Evolutionary conservation across 2,329 filamentous ascomycete genomes (phyloP).

Genomic region (Calonectria pteridis): DNA sequence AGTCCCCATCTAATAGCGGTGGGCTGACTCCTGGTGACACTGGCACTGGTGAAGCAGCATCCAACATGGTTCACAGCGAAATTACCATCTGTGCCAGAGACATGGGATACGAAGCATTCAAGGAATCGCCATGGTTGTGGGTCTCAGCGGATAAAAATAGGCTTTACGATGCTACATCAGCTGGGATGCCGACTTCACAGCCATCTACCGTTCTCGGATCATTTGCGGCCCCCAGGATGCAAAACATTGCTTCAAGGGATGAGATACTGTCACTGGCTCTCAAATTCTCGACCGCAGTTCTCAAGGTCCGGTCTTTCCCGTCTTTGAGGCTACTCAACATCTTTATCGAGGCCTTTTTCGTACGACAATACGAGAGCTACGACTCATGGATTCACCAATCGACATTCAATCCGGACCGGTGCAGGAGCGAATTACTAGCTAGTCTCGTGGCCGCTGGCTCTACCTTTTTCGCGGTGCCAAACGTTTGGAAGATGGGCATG

Average conservation of each 20-base stretch:
- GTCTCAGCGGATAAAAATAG: background rate
- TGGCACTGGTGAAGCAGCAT: too few relatives aligned
- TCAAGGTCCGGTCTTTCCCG: background rate
- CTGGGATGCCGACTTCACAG: background rate
- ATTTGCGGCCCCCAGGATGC: background rate
- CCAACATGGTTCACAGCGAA: too few relatives aligned
- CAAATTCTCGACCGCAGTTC: background rate
- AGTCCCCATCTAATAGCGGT: background rate
- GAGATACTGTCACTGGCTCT: background rate
- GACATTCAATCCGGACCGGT: background rate
- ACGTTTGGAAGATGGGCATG: constrained; percentile 1
- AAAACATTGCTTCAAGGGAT: background rate
- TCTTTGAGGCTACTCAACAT: background rate
- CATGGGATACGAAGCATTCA: background rate
- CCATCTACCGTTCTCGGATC: too few relatives aligned
- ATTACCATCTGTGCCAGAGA: background rate
- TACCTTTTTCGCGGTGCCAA: background rate
- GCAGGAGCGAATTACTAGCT: background rate
- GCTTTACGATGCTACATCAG: background rate
- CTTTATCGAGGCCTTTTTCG: background rate
- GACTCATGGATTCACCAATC: background rate
- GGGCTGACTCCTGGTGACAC: background rate
- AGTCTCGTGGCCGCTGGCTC: background rate
- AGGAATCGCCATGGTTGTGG: background rate
- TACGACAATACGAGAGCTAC: background rate